phyloP scores from a whole-genome alignment of 805 yeast genomes.

The Myxozyma monticola region DNA sequence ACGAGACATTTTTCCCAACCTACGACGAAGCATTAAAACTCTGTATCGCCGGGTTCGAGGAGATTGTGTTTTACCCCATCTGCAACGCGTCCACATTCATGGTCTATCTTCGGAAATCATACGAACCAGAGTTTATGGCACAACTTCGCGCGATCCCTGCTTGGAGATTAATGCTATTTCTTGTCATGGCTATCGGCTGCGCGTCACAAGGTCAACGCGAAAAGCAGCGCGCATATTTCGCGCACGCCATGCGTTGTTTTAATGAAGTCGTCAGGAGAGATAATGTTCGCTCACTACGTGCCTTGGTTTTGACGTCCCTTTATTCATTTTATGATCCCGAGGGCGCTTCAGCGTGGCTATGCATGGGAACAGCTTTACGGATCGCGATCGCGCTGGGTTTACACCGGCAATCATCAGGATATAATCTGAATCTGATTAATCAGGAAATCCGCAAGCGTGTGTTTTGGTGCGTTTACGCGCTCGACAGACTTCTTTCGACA shows the following conservation, averaged over 20 bases:
- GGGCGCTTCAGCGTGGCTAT: conserved; percentile 38
- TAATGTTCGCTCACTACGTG: conserved; percentile 19
- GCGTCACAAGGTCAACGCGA: conserved; percentile 18
- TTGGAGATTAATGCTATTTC: conserved; percentile 17
- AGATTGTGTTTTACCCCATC: conserved; percentile 20
- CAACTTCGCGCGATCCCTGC: conserved; percentile 8
- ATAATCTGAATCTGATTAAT: conserved; percentile 21
- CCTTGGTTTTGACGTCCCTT: conserved; percentile 21
- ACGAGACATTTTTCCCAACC: conserved; percentile 15
- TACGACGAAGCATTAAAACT: conserved; percentile 14
- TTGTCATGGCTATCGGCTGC: conserved; percentile 22
- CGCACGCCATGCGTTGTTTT: conserved; percentile 5
- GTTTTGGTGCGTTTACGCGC: conserved; percentile 35
- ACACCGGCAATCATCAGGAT: conserved; percentile 30
- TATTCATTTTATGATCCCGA: conserved; percentile 34
- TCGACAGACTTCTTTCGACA: conserved; percentile 47
- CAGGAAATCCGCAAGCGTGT: conserved; percentile 34
- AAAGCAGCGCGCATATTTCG: conserved; percentile 13
- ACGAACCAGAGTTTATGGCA: conserved; percentile 8
- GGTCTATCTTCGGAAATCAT: conserved; percentile 20
- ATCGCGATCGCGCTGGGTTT: conserved; percentile 35
- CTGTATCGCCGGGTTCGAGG: conserved; percentile 10
- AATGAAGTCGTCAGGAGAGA: conserved; percentile 4
- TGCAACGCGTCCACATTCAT: conserved; percentile 13
- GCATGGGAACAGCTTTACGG: conserved; percentile 36